These are phyloP conservation scores for Hypoxylon fragiforme DNA, from an alignment of 495 filamentous ascomycete species.

Conservation along the genomic window DNA sequence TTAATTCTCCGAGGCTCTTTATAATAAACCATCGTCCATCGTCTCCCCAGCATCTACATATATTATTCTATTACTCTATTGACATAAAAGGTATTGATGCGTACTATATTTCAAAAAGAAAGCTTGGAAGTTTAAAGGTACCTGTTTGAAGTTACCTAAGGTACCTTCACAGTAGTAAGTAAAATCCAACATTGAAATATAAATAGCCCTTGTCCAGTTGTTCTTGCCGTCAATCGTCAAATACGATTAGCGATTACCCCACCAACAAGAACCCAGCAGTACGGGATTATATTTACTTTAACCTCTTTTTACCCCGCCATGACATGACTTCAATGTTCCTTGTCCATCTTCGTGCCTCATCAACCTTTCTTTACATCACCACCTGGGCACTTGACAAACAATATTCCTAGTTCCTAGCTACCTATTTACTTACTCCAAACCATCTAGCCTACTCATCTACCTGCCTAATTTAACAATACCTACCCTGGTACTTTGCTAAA, in stretches of 20 bases:
- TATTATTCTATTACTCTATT: neutral
- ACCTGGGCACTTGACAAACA: too few relatives aligned
- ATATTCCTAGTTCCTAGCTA: neutral
- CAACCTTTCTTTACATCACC: slow-evolving; percentile 2
- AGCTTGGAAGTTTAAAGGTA: too few relatives aligned
- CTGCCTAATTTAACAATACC: too few relatives aligned
- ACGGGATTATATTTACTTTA: slow-evolving; percentile 28
- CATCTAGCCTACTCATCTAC: too few relatives aligned
- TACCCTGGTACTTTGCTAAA: too few relatives aligned
- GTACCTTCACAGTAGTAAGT: neutral
- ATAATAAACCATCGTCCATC: too few relatives aligned
- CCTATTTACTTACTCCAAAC: neutral
- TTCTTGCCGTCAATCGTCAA: neutral
- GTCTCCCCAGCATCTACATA: too few relatives aligned
- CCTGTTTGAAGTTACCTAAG: too few relatives aligned
- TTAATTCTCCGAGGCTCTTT: too few relatives aligned
- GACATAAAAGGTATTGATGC: neutral
- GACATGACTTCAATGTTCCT: too few relatives aligned
- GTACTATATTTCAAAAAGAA: neutral
- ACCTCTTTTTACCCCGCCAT: slow-evolving; percentile 17
- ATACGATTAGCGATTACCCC: slow-evolving; percentile 15
- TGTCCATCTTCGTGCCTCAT: neutral
- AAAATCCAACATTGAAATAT: neutral
- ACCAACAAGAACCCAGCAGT: slow-evolving; percentile 22
- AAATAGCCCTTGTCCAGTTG: neutral